phyloP scores from a whole-genome alignment of 371 early-diverging fungal genomes.

The Mortierella polycephala region DNA sequence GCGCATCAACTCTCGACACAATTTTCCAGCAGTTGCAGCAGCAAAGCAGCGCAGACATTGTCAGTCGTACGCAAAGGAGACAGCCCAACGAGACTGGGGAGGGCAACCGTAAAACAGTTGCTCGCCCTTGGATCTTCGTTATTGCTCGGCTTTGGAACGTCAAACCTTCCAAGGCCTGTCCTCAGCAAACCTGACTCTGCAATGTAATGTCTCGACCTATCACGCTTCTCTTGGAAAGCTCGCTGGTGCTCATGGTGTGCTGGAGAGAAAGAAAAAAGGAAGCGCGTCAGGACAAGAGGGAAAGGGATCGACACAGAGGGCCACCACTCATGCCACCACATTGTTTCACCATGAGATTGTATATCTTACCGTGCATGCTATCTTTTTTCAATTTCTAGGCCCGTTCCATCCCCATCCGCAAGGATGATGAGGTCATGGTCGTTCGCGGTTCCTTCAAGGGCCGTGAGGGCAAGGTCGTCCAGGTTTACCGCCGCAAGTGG shows the following conservation, averaged over 20 bases:
- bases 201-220: conserved; percentile 51
- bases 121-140: conserved; percentile 15
- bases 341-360: background rate
- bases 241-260: background rate
- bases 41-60: conserved; percentile 27
- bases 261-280: conserved; percentile 9
- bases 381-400: conserved; percentile 56
- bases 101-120: background rate
- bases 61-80: conserved; percentile 41
- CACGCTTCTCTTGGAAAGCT: background rate
- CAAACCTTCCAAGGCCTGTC: conserved; percentile 35
- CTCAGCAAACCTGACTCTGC: conserved; percentile 52
- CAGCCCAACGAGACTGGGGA: conserved; percentile 22
- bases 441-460: conserved; percentile 97
- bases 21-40: background rate
- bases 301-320: too few species aligned
- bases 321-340: too few species aligned
- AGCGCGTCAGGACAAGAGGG: background rate
- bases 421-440: conserved; percentile 97
- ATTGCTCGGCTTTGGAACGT: conserved; percentile 33
- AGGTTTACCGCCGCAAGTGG: conserved; percentile 98
- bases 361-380: conserved; percentile 16
- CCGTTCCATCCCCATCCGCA: conserved; percentile 96
- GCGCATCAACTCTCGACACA: background rate
- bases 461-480: conserved; percentile 95